Conservation (phyloP, 2,329 filamentous ascomycete species). For the Fonsecaea pugnacius region DNA sequence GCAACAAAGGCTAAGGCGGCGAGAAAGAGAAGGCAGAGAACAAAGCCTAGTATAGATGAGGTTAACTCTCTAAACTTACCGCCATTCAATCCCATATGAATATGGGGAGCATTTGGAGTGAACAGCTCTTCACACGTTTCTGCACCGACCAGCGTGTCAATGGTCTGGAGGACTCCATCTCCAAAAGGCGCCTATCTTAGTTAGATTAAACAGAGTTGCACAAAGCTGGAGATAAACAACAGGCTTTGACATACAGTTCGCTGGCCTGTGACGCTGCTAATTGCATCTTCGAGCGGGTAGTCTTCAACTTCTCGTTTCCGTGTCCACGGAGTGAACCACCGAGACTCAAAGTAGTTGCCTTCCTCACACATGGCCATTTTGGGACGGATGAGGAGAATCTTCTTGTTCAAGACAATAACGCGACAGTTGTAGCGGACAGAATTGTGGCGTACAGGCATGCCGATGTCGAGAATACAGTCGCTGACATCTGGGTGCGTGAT, state of each 20-base stretch:
- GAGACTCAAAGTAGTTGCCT: conserved; percentile 3
- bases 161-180: conserved; percentile 1
- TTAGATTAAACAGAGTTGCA: not conserved
- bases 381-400: conserved; percentile 4
- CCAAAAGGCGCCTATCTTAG: not conserved
- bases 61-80: not conserved
- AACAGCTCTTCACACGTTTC: not conserved
- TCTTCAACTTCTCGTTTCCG: conserved; percentile 1
- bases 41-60: not conserved
- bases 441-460: conserved; percentile 3
- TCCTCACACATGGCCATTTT: conserved; percentile 2
- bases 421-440: not conserved
- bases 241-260: not conserved
- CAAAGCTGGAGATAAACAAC: not conserved
- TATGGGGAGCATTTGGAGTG: not conserved
- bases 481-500: not conserved
- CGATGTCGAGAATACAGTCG: conserved; percentile 4
- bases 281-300: conserved; percentile 2
- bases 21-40: not conserved
- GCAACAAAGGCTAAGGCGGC: not conserved
- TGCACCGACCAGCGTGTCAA: not conserved
- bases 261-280: conserved; percentile 1
- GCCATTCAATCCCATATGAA: not conserved
- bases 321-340: not conserved
- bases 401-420: conserved; percentile 1